Evolutionary conservation across 805 yeast species (phyloP).

Genomic region (Kodamaea hsintzibuensis): DNA sequence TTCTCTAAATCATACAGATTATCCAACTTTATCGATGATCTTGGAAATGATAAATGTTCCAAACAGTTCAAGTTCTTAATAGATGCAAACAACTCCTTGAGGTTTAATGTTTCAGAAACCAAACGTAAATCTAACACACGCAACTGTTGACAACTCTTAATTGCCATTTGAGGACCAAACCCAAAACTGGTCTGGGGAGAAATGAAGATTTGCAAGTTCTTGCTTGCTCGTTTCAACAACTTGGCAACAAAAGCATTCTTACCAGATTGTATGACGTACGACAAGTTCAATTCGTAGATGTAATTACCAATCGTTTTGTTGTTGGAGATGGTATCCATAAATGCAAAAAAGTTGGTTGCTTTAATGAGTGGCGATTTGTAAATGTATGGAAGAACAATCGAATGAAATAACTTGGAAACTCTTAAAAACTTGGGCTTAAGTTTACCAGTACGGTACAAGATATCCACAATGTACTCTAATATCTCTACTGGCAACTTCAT

Average conservation of each 20-base stretch:
- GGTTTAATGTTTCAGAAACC: conserved; percentile 87
- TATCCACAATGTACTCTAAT: conserved; percentile 31
- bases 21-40: conserved; percentile 64
- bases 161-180: conserved; percentile 78
- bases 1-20: conserved; percentile 55
- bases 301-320: conserved; percentile 54
- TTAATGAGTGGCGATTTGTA: conserved; percentile 64
- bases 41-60: conserved; percentile 81
- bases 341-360: conserved; percentile 66
- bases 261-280: conserved; percentile 84
- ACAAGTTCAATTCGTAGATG: conserved; percentile 69
- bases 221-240: conserved; percentile 73
- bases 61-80: conserved; percentile 61
- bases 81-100: conserved; percentile 75
- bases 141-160: conserved; percentile 67
- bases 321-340: conserved; percentile 66
- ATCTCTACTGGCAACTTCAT: conserved; percentile 40
- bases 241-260: conserved; percentile 89
- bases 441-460: conserved; percentile 27
- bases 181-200: conserved; percentile 98
- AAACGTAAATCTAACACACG: conserved; percentile 73
- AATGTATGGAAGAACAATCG: conserved; percentile 59
- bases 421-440: conserved; percentile 52
- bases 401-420: conserved; percentile 63
- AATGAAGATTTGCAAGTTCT: conserved; percentile 62